A percentile compares a stretch with the other conserved stretches of the same genome.
Evolutionary conservation across 2,329 filamentous ascomycete species (phyloP).

Genomic region (Fusarium concolor): DNA sequence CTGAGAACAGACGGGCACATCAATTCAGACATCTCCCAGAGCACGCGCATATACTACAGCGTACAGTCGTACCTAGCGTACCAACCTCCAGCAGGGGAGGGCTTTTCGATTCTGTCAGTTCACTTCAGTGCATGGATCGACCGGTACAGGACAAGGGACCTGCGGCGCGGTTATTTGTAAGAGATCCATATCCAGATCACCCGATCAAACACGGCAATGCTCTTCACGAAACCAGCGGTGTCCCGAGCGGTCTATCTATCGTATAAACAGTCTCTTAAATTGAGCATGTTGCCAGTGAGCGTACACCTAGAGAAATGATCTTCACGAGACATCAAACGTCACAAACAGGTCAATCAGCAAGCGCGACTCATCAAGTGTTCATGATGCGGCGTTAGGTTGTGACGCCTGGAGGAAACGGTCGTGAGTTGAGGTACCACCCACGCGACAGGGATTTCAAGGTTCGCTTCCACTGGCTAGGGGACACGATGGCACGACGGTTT

Average conservation of each 20-base stretch:
- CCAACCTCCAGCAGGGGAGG: constrained; percentile 18
- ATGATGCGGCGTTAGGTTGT: constrained; percentile 25
- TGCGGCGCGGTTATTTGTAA: constrained; percentile 31
- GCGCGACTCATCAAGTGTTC: constrained; percentile 24
- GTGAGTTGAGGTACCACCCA: constrained; percentile 36
- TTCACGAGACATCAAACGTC: constrained; percentile 9
- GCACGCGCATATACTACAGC: constrained; percentile 1
- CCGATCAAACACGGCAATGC: constrained; percentile 19
- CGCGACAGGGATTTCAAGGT: constrained; percentile 38
- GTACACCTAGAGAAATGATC: neutral
- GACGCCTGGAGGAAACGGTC: constrained; percentile 34
- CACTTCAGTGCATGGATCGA: constrained; percentile 38
- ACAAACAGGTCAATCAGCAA: constrained; percentile 22
- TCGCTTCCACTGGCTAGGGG: constrained; percentile 41
- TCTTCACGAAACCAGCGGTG: constrained; percentile 12
- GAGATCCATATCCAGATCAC: constrained; percentile 23
- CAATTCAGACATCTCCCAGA: constrained; percentile 14
- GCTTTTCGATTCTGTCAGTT: constrained; percentile 31
- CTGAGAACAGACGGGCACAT: neutral
- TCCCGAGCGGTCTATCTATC: neutral
- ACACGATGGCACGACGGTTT: constrained; percentile 38
- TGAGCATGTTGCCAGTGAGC: neutral
- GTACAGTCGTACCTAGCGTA: no score
- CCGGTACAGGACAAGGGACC: constrained; percentile 24
- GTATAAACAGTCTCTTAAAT: neutral